phyloP scores from a whole-genome alignment of 495 filamentous ascomycete species.

The Rhypophila decipiens region DNA sequence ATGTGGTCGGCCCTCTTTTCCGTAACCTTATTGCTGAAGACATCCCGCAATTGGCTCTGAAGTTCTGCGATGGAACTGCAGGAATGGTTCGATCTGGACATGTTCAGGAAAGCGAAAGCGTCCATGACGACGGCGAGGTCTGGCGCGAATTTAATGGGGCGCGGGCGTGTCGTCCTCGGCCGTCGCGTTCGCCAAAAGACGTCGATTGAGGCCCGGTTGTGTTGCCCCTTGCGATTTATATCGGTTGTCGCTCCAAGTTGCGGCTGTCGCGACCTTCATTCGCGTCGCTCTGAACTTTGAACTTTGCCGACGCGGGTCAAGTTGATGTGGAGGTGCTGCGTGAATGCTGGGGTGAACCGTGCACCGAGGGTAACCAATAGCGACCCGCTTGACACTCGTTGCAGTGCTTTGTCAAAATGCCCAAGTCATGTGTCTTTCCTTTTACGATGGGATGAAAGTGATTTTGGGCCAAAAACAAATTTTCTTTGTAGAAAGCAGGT shows the following conservation, averaged over 20 bases:
- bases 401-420: no score
- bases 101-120: constrained; percentile 23
- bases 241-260: neutral
- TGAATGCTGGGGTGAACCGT: no score
- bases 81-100: constrained; percentile 20
- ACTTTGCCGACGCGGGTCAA: neutral
- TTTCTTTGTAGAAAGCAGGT: no score
- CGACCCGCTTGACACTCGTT: no score
- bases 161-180: neutral
- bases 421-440: no score
- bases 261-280: neutral
- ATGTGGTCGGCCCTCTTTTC: constrained; percentile 36
- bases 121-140: constrained; percentile 23
- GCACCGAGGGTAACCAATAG: no score
- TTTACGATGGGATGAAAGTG: no score
- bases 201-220: neutral
- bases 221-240: neutral
- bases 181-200: neutral
- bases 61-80: constrained; percentile 37
- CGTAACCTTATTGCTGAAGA: constrained; percentile 27
- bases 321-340: no score
- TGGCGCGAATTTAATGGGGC: neutral
- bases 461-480: no score
- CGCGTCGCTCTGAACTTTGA: neutral
- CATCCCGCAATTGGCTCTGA: constrained; percentile 27